Conservation (phyloP, 345 rosid genomes). For the Barbarea vulgaris region DNA sequence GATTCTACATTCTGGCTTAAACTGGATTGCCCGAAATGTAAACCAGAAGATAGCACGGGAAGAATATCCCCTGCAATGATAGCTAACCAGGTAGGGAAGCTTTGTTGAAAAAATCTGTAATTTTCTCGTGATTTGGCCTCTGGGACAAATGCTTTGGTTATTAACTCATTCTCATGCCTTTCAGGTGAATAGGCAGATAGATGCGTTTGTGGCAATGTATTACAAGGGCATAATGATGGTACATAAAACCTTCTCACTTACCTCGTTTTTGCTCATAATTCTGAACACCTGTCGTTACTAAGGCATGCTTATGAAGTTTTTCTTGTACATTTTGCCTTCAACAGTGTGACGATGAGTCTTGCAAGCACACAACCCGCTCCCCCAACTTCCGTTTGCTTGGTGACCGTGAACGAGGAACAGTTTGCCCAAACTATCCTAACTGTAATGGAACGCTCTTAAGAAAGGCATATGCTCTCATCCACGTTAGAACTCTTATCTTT, state of each 20-base stretch:
- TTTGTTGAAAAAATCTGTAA: conserved; percentile 1
- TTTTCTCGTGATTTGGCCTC: conserved; percentile 1
- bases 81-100: conserved; percentile 75
- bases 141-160: conserved; percentile 5
- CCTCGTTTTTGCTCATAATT: conserved; percentile 11
- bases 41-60: conserved; percentile 61
- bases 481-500: not conserved
- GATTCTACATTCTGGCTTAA: conserved; percentile 63
- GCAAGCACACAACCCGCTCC: conserved; percentile 76
- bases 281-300: not conserved
- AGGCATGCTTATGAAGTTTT: not conserved
- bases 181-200: conserved; percentile 90
- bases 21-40: conserved; percentile 76
- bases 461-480: conserved; percentile 52
- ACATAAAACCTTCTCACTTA: conserved; percentile 31
- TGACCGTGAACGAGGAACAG: conserved; percentile 93
- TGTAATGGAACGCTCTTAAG: conserved; percentile 79
- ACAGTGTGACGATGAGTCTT: conserved; percentile 96
- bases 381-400: conserved; percentile 68
- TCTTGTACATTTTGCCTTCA: conserved; percentile 30
- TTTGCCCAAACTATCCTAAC: conserved; percentile 91
- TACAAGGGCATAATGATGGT: conserved; percentile 94
- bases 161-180: conserved; percentile 24
- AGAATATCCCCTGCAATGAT: conserved; percentile 76
- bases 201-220: conserved; percentile 67